Percentiles rank a stretch among this genome's conserved stretches.
Evolutionary conservation across 768 basidiomycete species (phyloP).

Genomic region (Leccinum imitatum): DNA sequence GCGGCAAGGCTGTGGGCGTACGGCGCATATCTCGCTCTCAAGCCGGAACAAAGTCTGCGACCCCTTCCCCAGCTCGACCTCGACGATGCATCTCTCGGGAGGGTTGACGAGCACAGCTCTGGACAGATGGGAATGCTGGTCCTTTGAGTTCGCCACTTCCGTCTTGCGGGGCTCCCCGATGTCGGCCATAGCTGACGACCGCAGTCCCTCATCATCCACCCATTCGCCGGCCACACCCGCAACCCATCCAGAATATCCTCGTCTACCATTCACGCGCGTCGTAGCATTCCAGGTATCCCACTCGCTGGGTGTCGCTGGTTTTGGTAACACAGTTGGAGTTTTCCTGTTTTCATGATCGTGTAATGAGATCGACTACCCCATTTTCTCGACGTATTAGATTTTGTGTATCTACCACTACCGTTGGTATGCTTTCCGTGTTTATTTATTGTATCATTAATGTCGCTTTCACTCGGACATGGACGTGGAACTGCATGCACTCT

Average conservation of each 20-base stretch:
- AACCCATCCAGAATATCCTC: slow-evolving; percentile 37
- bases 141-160: slow-evolving; percentile 57
- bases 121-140: slow-evolving; percentile 85
- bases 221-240: slow-evolving; percentile 1
- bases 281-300: slow-evolving; percentile 53
- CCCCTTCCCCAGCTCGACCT: slow-evolving; percentile 15
- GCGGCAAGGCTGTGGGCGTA: slow-evolving; percentile 62
- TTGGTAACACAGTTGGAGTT: slow-evolving; percentile 62
- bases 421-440: slow-evolving; percentile 13
- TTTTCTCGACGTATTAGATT: slow-evolving; percentile 6
- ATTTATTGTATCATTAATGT: slow-evolving; percentile 28
- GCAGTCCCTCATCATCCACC: slow-evolving; percentile 3
- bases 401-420: slow-evolving; percentile 20
- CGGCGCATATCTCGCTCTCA: slow-evolving; percentile 58
- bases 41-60: slow-evolving; percentile 29
- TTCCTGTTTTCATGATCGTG: slow-evolving; percentile 26
- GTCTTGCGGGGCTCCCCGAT: slow-evolving; percentile 52
- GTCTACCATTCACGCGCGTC: slow-evolving; percentile 78
- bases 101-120: slow-evolving; percentile 65
- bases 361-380: not conserved
- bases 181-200: slow-evolving; percentile 41
- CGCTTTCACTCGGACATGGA: not conserved
- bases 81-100: slow-evolving; percentile 9
- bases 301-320: slow-evolving; percentile 62
- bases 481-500: not conserved